Evolutionary conservation across 768 basidiomycete genomes (phyloP).

Genomic region (Pleurotus tuber-regium): DNA sequence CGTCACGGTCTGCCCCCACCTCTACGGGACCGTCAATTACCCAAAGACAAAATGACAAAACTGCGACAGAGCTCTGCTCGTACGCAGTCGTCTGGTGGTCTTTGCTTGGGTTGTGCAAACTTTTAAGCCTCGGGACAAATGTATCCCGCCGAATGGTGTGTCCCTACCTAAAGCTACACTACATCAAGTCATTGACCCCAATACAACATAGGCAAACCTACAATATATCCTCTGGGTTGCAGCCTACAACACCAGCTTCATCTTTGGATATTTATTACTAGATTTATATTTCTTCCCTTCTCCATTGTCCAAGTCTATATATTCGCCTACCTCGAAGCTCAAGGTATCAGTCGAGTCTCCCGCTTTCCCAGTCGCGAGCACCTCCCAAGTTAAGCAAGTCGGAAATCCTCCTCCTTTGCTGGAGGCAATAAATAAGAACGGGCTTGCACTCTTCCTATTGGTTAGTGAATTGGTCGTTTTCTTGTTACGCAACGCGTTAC

Average conservation of each 20-base stretch:
- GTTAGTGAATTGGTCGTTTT: conserved; percentile 40
- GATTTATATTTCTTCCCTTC: conserved; percentile 69
- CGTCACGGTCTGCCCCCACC: too few species aligned
- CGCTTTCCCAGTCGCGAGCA: conserved; percentile 11
- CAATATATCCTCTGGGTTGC: conserved; percentile 88
- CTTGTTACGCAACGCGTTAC: neutral
- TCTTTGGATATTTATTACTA: conserved; percentile 76
- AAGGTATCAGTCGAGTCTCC: conserved; percentile 15
- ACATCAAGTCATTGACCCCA: neutral
- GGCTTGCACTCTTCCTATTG: conserved; percentile 74
- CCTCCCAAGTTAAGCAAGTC: conserved; percentile 10
- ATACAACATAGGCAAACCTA: conserved; percentile 65
- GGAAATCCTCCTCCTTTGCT: conserved; percentile 51
- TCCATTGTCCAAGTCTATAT: conserved; percentile 23
- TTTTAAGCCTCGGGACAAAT: conserved; percentile 40
- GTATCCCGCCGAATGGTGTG: conserved; percentile 47
- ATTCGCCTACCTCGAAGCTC: conserved; percentile 29
- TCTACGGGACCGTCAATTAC: conserved; percentile 16
- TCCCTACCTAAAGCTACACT: neutral
- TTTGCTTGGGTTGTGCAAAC: conserved; percentile 38
- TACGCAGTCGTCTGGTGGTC: conserved; percentile 83
- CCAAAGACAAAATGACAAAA: conserved; percentile 67
- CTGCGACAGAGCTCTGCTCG: conserved; percentile 70
- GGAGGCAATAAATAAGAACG: conserved; percentile 81
- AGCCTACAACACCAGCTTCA: conserved; percentile 85